Base-by-base conservation (phyloP, 2,329 filamentous ascomycete species). In the Trichoderma aggressivum region DNA sequence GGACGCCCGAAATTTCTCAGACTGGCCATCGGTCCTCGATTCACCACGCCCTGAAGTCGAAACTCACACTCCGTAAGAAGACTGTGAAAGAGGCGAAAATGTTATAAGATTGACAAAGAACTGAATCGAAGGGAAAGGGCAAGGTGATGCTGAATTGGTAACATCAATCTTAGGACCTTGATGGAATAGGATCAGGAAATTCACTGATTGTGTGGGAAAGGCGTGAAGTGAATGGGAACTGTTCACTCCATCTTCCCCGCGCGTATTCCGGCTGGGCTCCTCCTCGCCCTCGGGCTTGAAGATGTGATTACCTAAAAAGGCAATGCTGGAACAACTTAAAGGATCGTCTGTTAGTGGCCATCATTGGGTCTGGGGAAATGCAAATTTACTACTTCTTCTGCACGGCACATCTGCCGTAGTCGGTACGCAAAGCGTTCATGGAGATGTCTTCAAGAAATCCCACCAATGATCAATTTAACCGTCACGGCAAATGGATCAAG, bases 351-450 rank as follows among this genome's bases (percentile, higher is more conserved):
- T 7, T 53, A 24, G n/a, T 24, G 47, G 47, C 21, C 24, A 7
- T 1, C 21, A 12, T 53, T 53, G 21, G 5, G 21, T 53, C 21
- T 53, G 47, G 47, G 47, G 47, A 53, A 53, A 53, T 24, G 32
- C 12, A 16, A 5, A 7, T 1, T 18, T 6, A 12, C 39, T 16
- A 3, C 76, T 80, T 32, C 26, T 43, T 39, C 24, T 56, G 50
- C 30, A 58, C 26, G 24, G 21, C 63, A 65, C 21, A 36, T 43
- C 32, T 66, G 12, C 32, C 32, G 50, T 26, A 28, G 32, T 18
- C 7, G 24, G 6, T 24, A 28, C 16, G 14, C 16, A 53, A 16
- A 10, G 63, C 16, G 18, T 47, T 58, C 18, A 5, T 11, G 24
- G 24, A 56, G 50, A 24, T 24, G 14, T 26, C 3, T 14, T 16